Evolutionary conservation across 1,284 basidiomycete genomes (phyloP).

Genomic region (Melampsora americana): DNA sequence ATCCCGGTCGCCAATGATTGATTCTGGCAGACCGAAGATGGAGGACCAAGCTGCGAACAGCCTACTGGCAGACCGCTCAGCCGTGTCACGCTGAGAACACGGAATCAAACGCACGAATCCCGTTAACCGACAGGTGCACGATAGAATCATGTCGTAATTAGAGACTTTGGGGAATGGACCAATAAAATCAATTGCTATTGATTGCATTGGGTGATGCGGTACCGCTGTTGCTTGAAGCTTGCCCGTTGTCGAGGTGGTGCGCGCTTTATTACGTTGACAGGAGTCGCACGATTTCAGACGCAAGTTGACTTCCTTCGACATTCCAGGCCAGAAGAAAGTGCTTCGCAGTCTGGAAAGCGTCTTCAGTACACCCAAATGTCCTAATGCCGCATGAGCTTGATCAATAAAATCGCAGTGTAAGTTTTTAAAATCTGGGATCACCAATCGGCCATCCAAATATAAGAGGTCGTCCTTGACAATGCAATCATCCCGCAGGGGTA

Average conservation of each 20-base stretch:
- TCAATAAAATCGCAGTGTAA: not conserved
- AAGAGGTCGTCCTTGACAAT: not conserved
- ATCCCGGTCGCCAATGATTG: conserved; percentile 49
- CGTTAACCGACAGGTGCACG: too few species aligned
- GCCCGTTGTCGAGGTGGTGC: conserved; percentile 7
- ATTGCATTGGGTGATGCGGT: not conserved
- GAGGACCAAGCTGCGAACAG: too few species aligned
- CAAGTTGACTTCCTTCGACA: too few species aligned
- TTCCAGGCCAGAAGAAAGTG: conserved; percentile 17
- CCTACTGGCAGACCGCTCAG: too few species aligned
- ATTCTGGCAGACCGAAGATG: conserved; percentile 47
- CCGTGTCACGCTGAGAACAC: too few species aligned
- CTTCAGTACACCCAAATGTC: conserved; percentile 10
- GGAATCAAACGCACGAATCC: too few species aligned
- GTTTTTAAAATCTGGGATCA: too few species aligned
- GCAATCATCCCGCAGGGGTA: not conserved
- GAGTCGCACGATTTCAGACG: too few species aligned
- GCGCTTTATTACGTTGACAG: conserved; percentile 1
- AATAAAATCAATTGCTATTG: conserved; percentile 9
- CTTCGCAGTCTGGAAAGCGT: not conserved
- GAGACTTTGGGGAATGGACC: not conserved
- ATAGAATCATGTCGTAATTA: too few species aligned
- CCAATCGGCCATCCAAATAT: not conserved
- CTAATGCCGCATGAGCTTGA: conserved; percentile 2
- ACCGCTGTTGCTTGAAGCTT: not conserved